Conservation (phyloP, 2,329 filamentous ascomycete genomes). For the Botrytis byssoidea region DNA sequence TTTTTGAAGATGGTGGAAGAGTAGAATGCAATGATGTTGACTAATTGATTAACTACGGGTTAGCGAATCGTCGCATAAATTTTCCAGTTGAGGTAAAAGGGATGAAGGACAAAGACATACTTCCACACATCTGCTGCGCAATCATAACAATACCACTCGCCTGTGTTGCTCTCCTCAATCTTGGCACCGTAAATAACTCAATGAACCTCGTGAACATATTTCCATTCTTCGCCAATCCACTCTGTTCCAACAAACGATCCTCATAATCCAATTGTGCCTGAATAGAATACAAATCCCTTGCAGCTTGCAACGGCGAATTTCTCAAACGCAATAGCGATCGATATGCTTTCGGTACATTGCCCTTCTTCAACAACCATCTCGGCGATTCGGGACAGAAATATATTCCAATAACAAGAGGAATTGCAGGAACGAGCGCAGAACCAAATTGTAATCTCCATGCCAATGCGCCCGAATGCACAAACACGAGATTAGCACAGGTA, state of each 20-base stretch:
- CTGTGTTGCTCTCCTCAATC: constrained; percentile 68
- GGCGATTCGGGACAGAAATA: constrained; percentile 65
- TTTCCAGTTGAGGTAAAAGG: neutral
- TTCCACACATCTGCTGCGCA: constrained; percentile 42
- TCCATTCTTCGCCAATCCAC: constrained; percentile 22
- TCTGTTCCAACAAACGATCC: constrained; percentile 42
- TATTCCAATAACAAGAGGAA: constrained; percentile 56
- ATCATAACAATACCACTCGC: constrained; percentile 71
- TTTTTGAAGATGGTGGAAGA: constrained; percentile 61
- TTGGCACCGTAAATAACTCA: constrained; percentile 67
- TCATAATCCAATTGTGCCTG: constrained; percentile 52
- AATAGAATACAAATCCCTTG: constrained; percentile 62
- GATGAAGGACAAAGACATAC: constrained; percentile 9
- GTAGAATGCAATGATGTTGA: constrained; percentile 75
- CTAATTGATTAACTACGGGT: neutral
- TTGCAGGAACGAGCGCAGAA: constrained; percentile 63
- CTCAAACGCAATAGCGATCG: constrained; percentile 55
- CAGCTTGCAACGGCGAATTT: constrained; percentile 58
- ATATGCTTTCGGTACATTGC: constrained; percentile 54
- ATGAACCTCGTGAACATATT: constrained; percentile 59
- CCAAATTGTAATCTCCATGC: constrained; percentile 64
- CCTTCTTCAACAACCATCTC: constrained; percentile 65
- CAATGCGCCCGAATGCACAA: constrained; percentile 57
- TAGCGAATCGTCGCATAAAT: neutral
- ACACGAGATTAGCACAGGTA: constrained; percentile 62